These are phyloP conservation scores for Anthracocystis setariae DNA, from an alignment of 1,284 basidiomycete genomes.

Conservation along the genomic window DNA sequence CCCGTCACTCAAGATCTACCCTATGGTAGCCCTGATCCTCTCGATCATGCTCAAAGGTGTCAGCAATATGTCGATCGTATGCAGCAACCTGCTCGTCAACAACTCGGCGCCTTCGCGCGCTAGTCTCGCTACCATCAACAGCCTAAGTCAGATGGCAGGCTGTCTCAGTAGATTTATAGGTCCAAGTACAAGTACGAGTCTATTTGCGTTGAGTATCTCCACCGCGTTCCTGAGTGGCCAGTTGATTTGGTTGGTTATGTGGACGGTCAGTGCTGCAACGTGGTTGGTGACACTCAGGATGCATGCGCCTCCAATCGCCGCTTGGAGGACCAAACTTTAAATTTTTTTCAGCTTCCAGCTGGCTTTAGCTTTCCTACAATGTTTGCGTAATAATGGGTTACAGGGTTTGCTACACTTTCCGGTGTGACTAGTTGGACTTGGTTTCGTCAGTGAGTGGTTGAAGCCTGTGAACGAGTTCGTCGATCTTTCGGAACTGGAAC, in stretches of 20 bases:
- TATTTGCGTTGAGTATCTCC: constrained; percentile 50
- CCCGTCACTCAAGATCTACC: constrained; percentile 7
- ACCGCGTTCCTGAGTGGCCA: constrained; percentile 31
- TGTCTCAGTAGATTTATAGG: constrained; percentile 45
- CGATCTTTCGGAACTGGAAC: constrained; percentile 96
- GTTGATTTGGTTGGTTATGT: constrained; percentile 45
- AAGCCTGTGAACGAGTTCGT: constrained; percentile 73
- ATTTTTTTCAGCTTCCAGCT: not conserved
- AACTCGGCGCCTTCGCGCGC: constrained; percentile 38
- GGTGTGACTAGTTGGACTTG: not conserved
- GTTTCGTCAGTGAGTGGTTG: constrained; percentile 1
- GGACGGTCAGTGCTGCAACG: constrained; percentile 13
- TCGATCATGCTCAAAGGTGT: constrained; percentile 35
- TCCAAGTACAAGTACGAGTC: constrained; percentile 39
- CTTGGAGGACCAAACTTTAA: constrained; percentile 18
- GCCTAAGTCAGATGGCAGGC: constrained; percentile 47
- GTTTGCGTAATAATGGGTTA: too few species aligned
- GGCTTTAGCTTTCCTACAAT: not conserved
- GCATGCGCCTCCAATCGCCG: constrained; percentile 21
- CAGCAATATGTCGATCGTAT: constrained; percentile 53
- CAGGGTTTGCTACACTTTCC: too few species aligned
- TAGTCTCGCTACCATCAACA: constrained; percentile 49
- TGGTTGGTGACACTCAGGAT: constrained; percentile 29
- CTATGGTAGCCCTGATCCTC: constrained; percentile 11
- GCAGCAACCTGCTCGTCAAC: constrained; percentile 48